phyloP scores from a whole-genome alignment of 495 filamentous ascomycete species.

The Penicillium desertorum region DNA sequence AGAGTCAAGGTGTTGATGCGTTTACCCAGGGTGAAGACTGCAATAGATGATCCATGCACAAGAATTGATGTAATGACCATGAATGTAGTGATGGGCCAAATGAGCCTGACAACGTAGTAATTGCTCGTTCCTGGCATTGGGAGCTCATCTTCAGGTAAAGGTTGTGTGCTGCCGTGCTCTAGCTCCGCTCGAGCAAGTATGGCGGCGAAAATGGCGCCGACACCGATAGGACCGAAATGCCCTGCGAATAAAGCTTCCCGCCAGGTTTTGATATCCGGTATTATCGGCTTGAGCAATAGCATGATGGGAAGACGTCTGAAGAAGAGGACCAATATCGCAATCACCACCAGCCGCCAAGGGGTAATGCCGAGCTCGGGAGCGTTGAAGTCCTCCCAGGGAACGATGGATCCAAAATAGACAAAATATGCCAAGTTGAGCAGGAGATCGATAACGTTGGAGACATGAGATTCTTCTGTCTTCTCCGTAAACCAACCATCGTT shows the following conservation, averaged over 20 bases:
- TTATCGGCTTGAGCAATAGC: conserved; percentile 85
- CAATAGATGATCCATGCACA: conserved; percentile 96
- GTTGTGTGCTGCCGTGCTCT: conserved; percentile 69
- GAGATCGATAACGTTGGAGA: conserved; percentile 98
- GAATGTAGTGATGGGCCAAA: conserved; percentile 97
- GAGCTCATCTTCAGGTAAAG: conserved; percentile 62
- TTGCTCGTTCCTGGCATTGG: conserved; percentile 53
- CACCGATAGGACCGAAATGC: conserved; percentile 97
- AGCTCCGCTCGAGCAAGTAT: conserved; percentile 89
- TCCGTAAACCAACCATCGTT: conserved; percentile 99
- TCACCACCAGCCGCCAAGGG: conserved; percentile 85
- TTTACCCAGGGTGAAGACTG: conserved; percentile 97
- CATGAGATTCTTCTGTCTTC: conserved; percentile 97
- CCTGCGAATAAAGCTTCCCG: conserved; percentile 96
- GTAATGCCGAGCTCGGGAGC: conserved; percentile 64
- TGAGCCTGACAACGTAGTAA: conserved; percentile 71
- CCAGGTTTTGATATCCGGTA: conserved; percentile 98
- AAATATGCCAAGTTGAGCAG: conserved; percentile 97
- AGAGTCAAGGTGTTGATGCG: conserved; percentile 96
- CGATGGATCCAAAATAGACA: conserved; percentile 95
- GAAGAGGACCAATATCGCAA: conserved; percentile 87
- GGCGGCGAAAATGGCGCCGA: conserved; percentile 93
- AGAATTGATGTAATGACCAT: conserved; percentile 92
- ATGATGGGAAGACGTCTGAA: conserved; percentile 98
- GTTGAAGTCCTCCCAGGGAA: conserved; percentile 91